Percentiles rank a stretch among this genome's conserved stretches.
These are phyloP conservation scores for Penicillium italicum DNA, from an alignment of 2,329 filamentous ascomycete genomes.

Conservation along the genomic window DNA sequence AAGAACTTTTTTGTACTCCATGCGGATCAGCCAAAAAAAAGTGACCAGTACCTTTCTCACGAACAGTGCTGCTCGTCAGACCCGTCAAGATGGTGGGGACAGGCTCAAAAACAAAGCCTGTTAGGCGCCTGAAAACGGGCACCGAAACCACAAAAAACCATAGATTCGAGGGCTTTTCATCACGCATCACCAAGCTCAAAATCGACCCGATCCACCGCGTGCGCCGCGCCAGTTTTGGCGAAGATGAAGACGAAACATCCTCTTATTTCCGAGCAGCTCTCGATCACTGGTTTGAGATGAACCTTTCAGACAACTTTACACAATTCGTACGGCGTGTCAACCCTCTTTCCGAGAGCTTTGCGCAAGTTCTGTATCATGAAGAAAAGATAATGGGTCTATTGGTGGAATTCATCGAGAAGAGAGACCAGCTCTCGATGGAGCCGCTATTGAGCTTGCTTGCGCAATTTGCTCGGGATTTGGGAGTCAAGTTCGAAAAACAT, in stretches of 20 bases:
- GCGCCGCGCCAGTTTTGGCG: conserved; percentile 74
- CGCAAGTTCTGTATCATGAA: conserved; percentile 88
- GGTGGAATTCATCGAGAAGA: conserved; percentile 69
- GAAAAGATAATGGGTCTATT: conserved; percentile 77
- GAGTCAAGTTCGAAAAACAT: conserved; percentile 80
- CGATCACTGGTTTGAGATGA: conserved; percentile 87
- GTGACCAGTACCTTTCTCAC: conserved; percentile 19
- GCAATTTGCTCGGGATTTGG: conserved; percentile 91
- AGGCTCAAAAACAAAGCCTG: conserved; percentile 65
- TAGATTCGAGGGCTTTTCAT: conserved; percentile 85
- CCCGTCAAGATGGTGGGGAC: conserved; percentile 47
- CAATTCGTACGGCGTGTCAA: conserved; percentile 71
- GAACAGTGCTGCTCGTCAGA: conserved; percentile 27
- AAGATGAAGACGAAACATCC: conserved; percentile 69
- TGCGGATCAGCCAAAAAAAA: conserved; percentile 18
- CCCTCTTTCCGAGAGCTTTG: conserved; percentile 80
- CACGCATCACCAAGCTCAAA: conserved; percentile 85
- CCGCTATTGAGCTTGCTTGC: conserved; percentile 83
- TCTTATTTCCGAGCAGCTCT: conserved; percentile 83
- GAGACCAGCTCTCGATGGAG: conserved; percentile 77
- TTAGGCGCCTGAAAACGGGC: conserved; percentile 62
- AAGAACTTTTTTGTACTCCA: conserved; percentile 39
- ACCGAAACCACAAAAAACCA: conserved; percentile 78
- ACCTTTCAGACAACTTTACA: conserved; percentile 77
- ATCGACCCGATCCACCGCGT: conserved; percentile 91